A percentile compares a stretch with the other conserved stretches of the same genome.
Evolutionary conservation across 2,329 filamentous ascomycete species (phyloP).

Genomic region (Aspergillus transmontanensis): DNA sequence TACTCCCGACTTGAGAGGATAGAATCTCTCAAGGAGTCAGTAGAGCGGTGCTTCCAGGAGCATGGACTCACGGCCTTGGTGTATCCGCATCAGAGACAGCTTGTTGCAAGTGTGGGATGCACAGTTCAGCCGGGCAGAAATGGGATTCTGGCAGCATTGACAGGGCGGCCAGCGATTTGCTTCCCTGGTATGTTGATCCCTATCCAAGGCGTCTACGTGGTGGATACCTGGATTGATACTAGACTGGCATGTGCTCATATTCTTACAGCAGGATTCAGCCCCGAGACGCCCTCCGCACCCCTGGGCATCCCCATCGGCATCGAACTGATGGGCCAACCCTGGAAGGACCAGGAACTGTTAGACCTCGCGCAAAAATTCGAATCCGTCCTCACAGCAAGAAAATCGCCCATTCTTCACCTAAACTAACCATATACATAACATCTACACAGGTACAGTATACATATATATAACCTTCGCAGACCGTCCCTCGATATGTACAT

Average conservation of each 20-base stretch:
- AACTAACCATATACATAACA: background rate
- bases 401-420: background rate
- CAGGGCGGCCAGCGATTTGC: constrained; percentile 55
- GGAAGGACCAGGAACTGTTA: constrained; percentile 58
- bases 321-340: constrained; percentile 63
- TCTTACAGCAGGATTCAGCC: constrained; percentile 50
- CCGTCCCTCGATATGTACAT: background rate
- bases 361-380: constrained; percentile 57
- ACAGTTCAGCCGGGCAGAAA: constrained; percentile 63
- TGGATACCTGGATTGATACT: background rate
- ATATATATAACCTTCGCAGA: background rate
- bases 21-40: constrained; percentile 52
- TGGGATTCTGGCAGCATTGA: constrained; percentile 58
- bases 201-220: background rate
- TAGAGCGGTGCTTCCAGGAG: constrained; percentile 54
- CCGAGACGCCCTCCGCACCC: constrained; percentile 51
- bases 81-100: constrained; percentile 67
- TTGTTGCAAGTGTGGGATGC: constrained; percentile 61
- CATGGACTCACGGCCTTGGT: constrained; percentile 60
- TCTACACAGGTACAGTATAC: background rate
- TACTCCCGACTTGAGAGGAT: constrained; percentile 51
- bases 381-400: background rate
- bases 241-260: background rate
- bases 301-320: constrained; percentile 65
- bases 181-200: constrained; percentile 38